phyloP scores from a whole-genome alignment of 441 rosid species.

The Jatropha multifida region DNA sequence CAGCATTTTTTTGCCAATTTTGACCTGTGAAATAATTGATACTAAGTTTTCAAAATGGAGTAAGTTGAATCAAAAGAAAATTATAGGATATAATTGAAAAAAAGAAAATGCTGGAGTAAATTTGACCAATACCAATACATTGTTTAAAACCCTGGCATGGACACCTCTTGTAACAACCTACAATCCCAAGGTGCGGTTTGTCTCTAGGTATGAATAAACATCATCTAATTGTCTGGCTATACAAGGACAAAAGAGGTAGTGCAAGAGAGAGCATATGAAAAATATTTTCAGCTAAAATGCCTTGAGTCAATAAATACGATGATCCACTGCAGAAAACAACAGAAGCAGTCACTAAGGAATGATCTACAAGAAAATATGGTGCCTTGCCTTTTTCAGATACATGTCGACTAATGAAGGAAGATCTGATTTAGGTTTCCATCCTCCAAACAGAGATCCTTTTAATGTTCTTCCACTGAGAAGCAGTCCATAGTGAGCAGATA shows the following conservation, averaged over 20 bases:
- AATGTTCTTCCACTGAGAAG: constrained; percentile 72
- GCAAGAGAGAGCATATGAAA: background rate
- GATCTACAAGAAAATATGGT: background rate
- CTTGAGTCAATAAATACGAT: background rate
- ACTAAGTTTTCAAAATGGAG: no score
- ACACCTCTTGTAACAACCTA: no score
- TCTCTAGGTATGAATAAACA: background rate
- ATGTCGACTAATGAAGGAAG: constrained; percentile 72
- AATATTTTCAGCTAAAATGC: background rate
- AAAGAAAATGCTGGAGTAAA: no score
- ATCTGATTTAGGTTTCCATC: constrained; percentile 92
- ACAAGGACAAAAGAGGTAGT: background rate
- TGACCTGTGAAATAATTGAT: no score
- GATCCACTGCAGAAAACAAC: background rate
- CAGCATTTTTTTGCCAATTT: no score
- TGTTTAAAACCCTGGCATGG: no score
- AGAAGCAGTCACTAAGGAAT: background rate
- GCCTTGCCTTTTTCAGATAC: constrained; percentile 71
- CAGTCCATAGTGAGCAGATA: constrained; percentile 74
- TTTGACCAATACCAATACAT: no score
- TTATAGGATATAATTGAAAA: no score
- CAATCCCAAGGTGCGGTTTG: background rate
- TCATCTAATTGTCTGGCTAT: background rate
- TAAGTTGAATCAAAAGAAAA: no score
- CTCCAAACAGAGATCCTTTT: constrained; percentile 82